Base-by-base conservation (phyloP, 2,329 filamentous ascomycete genomes). In the Arachnomyces sp. region DNA sequence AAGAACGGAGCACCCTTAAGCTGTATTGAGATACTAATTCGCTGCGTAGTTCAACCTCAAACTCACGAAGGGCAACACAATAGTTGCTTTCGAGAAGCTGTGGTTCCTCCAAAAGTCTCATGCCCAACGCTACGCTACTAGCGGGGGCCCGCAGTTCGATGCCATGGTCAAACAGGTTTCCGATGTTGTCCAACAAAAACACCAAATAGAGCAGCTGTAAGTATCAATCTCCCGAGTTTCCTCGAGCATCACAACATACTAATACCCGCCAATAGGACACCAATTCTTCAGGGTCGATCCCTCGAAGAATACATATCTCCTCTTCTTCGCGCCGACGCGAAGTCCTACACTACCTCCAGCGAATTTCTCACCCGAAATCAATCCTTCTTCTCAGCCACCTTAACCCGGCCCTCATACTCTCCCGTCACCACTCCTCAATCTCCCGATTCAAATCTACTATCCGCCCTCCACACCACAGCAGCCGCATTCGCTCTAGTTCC, bases 21-120 rank as follows among this genome's bases (percentile, higher is more conserved):
- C 21, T 11, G 21, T 32, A 8, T 12, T 5, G n/a, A 35, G 33
- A 29, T 31, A 17, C 11, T 13, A 31, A 21, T 13, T 40, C 8
- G 15, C 28, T 29, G 14, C 32, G 12, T 44, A 86, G 76, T 90
- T 95, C 57, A 79, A 81, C 34, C 73, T 94, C 49, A 88, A 87
- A 55, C 93, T 95, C 64, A 96, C 88, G 3, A 86, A 84, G 52
- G 90, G 90, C 7, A 89, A 95, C 59, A 86, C 89, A 5, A 82
- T 84, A 11, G 86, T 95, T 13, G 80, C 84, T 14, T 75, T 82
- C 37, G 78, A 80, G 36, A 98, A 96, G 57, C 73, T 96, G 12
- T 75, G 78, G 52, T 86, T 81, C 59, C 74, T 96, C 36, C 86
- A 95, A 55, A 78, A 76, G 51, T 74, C 77, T 34, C 86, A 90